Base-by-base conservation (phyloP, 2,329 filamentous ascomycete genomes). In the Pseudogymnoascus sp. region DNA sequence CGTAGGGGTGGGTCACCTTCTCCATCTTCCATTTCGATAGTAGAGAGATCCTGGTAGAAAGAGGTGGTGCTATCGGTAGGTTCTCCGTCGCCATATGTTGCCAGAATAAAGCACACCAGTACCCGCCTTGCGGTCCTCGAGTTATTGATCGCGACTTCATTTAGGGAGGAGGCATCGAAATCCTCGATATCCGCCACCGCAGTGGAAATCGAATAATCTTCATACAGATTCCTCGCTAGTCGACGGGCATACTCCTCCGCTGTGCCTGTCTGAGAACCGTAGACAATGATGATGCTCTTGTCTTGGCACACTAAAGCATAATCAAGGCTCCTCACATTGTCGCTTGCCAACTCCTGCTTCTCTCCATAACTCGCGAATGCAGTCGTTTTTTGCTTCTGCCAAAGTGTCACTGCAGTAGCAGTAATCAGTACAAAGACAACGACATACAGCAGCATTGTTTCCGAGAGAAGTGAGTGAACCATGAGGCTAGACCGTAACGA, bases 191-290 rank as follows among this genome's bases (percentile, higher is more conserved):
- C 60, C 31, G 12, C 14, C 6, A 62, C 60, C 11, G 11, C 12
- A 21, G 60, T 14, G 14, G 35, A 25, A 16, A 78, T 69, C 5
- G 76, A 75, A 44, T 77, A 78, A 14, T 73, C 72, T 21, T 71
- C 69, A 12, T 71, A 68, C 42, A 73, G 72, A 62, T 79, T 77
- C 37, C 73, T 72, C 4, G 74, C 73, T 1, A 79, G 68, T 4
- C 72, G 71, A 53, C 73, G 71, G 6, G 77, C 77, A 53, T 78
- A 74, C 59, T 60, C 72, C 65, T 79, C 76, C 0, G 77, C 76
- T 0, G 76, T 78, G 8, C 78, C 77, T 6, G 76, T 78, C 64
- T 79, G 77, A 2, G 77, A 78, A 21, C 76, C 77, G 74, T 74
- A 79, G 70, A 79, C 77, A 40, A 79, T 72, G 25, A 78, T 40